Conservation (phyloP, 2,329 filamentous ascomycete genomes). For the Penicillium sp. region DNA sequence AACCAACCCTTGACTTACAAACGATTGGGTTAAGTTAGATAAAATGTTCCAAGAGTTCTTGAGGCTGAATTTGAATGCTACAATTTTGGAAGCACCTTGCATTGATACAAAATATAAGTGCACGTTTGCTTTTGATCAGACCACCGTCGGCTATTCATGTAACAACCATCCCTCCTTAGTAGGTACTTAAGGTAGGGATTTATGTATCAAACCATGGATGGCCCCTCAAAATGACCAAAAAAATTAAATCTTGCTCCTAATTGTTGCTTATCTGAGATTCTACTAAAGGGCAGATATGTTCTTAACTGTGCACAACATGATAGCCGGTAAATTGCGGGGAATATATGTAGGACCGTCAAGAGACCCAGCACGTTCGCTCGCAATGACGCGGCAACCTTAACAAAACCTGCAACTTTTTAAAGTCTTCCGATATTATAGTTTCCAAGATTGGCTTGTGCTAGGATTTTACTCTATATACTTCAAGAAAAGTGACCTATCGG, state of each 20-base stretch:
- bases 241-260: not conserved
- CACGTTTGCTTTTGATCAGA: not conserved
- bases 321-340: not conserved
- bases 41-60: too few relatives aligned
- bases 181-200: too few relatives aligned
- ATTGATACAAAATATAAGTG: not conserved
- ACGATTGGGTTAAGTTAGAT: too few relatives aligned
- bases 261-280: not conserved
- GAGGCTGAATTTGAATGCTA: fast-evolving
- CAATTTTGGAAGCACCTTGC: not conserved
- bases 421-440: not conserved
- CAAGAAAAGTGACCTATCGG: not conserved
- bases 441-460: too few relatives aligned
- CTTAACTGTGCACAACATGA: not conserved
- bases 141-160: too few relatives aligned
- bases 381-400: not conserved
- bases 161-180: too few relatives aligned
- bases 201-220: not conserved
- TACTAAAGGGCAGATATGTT: not conserved
- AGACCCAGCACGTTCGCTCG: not conserved
- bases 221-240: too few relatives aligned
- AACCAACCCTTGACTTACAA: not conserved
- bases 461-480: not conserved
- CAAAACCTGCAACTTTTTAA: not conserved
- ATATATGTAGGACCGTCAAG: not conserved